These are phyloP conservation scores for Yarrowia sp. DNA, from an alignment of 805 yeast genomes.

Conservation along the genomic window DNA sequence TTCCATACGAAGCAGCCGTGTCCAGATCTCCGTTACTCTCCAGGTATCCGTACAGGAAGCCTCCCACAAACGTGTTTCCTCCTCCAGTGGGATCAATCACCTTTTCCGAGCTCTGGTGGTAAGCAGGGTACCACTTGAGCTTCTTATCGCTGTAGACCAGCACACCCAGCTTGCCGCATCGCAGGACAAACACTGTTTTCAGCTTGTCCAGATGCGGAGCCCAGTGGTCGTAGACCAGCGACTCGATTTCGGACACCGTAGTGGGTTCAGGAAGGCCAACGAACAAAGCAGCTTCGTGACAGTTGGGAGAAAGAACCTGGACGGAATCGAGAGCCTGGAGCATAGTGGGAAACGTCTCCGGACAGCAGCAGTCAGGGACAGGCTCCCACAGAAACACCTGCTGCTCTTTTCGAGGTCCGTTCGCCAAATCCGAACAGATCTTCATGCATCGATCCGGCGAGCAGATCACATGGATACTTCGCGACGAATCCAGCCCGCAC, in stretches of 20 bases:
- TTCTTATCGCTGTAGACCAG: constrained; percentile 42
- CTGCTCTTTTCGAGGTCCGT: constrained; percentile 27
- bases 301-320: constrained; percentile 75
- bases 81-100: constrained; percentile 94
- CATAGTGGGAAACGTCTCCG: constrained; percentile 47
- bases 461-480: constrained; percentile 64
- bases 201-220: constrained; percentile 14
- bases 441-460: constrained; percentile 60
- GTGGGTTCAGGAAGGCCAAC: constrained; percentile 50
- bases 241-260: constrained; percentile 43
- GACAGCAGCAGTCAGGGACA: constrained; percentile 68
- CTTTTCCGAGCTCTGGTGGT: constrained; percentile 46
- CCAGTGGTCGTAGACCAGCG: constrained; percentile 37
- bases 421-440: constrained; percentile 43
- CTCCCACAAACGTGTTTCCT: constrained; percentile 88
- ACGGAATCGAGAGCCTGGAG: constrained; percentile 45
- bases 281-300: constrained; percentile 73
- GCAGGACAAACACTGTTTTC: constrained; percentile 43
- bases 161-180: constrained; percentile 80
- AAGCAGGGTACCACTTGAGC: constrained; percentile 64
- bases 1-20: constrained; percentile 63
- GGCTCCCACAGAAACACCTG: constrained; percentile 81
- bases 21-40: constrained; percentile 41
- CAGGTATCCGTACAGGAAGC: constrained; percentile 60
- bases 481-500: constrained; percentile 13